Evolutionary conservation across 306 rosid species (phyloP), one percentile per base, ranked within the genome.

Genomic region (Fagus sylvatica): DNA sequence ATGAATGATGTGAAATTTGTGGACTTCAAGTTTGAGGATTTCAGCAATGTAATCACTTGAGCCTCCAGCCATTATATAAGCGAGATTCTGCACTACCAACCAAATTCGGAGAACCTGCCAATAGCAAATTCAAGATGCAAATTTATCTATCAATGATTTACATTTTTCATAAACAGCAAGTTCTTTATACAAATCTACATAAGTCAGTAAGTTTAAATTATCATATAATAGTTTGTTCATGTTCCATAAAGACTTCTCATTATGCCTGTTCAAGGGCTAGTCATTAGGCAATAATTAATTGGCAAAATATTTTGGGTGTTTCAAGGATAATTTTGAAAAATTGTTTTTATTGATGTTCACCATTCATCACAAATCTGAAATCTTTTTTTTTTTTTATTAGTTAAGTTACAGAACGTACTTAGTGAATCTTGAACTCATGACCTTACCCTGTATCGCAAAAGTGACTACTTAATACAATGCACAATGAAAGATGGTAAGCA

Each of bases 91-190:
- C 42, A 89, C 78, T 60, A 81, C 85, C 81, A 92, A 84, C 98
- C 98, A 95, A 65, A 95, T 72, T 72, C 77, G 87, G 65, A 92
- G 93, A 84, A 95, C 89, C 98, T 95, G 90, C 66, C 76, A 84
- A 75, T 46, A 53, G 32, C n/a, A 79, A 77, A 39, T 77, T 42
- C 37, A 76, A 81, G 79, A 77, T 4, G 59, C 30, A 30, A 28
- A 30, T 48, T 72, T 42, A 30, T 67, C 62, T 16, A 17, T 12
- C 42, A 54, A 39, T 37, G 4, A 8, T 32, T 13, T 11, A 19
- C 32, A 60, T 15, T 17, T 62, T 32, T 64, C 10, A 48, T n/a
- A 61, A 37, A 7, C 22, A 53, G 51, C 15, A 11, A 62, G 53
- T 41, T 65, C 43, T 13, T 42, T 69, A 39, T 64, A 43, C 22